phyloP scores from a whole-genome alignment of 371 early-diverging fungal species.

The Parasitella parasitica region DNA sequence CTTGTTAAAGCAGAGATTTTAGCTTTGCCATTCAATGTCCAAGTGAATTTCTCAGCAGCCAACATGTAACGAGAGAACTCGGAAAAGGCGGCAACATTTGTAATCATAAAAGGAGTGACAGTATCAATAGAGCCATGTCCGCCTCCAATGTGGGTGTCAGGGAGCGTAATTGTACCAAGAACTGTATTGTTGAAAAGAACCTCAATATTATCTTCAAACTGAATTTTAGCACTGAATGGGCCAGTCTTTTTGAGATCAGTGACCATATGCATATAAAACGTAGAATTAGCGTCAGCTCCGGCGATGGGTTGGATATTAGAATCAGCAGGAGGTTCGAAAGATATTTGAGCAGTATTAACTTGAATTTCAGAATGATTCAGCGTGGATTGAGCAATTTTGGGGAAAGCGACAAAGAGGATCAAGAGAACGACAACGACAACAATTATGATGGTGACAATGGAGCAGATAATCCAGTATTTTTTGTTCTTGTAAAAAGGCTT shows the following conservation, averaged over 20 bases:
- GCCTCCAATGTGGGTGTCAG: conserved; percentile 36
- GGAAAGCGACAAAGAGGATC: conserved; percentile 56
- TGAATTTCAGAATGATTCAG: conserved; percentile 48
- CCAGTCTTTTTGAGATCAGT: conserved; percentile 49
- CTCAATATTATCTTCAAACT: conserved; percentile 54
- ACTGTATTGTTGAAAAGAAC: conserved; percentile 37
- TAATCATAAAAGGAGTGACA: conserved; percentile 47
- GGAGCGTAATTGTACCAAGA: conserved; percentile 53
- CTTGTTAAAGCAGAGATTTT: conserved; percentile 42
- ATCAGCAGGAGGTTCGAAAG: conserved; percentile 41
- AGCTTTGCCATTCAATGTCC: conserved; percentile 35
- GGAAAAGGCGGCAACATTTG: conserved; percentile 49
- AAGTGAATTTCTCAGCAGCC: conserved; percentile 42
- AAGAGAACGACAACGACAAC: conserved; percentile 51
- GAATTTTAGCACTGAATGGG: conserved; percentile 54
- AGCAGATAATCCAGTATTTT: conserved; percentile 61
- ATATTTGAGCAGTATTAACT: conserved; percentile 44
- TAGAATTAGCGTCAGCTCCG: conserved; percentile 26
- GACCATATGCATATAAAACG: conserved; percentile 40
- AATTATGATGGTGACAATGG: conserved; percentile 43
- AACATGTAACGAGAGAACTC: conserved; percentile 49
- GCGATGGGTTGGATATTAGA: conserved; percentile 16
- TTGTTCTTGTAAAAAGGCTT: conserved; percentile 53
- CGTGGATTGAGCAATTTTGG: conserved; percentile 53
- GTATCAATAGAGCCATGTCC: conserved; percentile 45